phyloP scores from a whole-genome alignment of 345 rosid genomes.

The Heritiera fomes region DNA sequence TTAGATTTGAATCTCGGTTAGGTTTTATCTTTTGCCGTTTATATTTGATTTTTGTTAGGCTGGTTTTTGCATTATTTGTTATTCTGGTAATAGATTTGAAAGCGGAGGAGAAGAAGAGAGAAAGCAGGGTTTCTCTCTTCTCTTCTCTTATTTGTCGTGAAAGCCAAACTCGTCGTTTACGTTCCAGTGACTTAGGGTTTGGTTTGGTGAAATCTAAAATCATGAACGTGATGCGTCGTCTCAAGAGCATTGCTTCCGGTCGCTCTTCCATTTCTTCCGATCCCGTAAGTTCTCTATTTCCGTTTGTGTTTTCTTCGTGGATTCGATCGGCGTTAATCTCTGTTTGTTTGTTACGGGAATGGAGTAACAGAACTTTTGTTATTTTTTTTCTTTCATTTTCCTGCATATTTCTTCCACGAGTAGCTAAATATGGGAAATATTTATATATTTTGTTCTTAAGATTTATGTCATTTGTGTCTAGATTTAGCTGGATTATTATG shows the following conservation, averaged over 20 bases:
- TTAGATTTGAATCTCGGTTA: slow-evolving; percentile 10
- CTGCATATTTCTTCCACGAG: background rate
- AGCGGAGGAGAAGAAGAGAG: slow-evolving; percentile 46
- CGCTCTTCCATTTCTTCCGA: slow-evolving; percentile 82
- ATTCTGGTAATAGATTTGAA: slow-evolving; percentile 6
- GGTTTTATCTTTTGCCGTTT: background rate
- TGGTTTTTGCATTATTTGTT: background rate
- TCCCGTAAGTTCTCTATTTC: slow-evolving; percentile 46
- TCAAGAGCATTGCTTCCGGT: slow-evolving; percentile 96
- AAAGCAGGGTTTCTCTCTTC: slow-evolving; percentile 36
- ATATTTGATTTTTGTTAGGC: background rate
- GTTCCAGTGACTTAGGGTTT: slow-evolving; percentile 29
- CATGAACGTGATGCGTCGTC: slow-evolving; percentile 95
- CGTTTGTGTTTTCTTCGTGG: background rate
- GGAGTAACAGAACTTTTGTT: background rate
- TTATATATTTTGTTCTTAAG: too few species aligned
- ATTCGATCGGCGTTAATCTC: slow-evolving; percentile 12
- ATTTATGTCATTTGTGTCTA: too few species aligned
- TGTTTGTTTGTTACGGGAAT: background rate
- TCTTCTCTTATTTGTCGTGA: slow-evolving; percentile 17
- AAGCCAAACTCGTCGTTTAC: slow-evolving; percentile 22
- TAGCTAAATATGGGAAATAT: too few species aligned
- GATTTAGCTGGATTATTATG: too few species aligned
- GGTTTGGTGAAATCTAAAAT: slow-evolving; percentile 21
- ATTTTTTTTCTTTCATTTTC: background rate